Percentiles rank a stretch among this genome's conserved stretches.
phyloP scores from a whole-genome alignment of 805 yeast species.

The Monosporozyma solicola region DNA sequence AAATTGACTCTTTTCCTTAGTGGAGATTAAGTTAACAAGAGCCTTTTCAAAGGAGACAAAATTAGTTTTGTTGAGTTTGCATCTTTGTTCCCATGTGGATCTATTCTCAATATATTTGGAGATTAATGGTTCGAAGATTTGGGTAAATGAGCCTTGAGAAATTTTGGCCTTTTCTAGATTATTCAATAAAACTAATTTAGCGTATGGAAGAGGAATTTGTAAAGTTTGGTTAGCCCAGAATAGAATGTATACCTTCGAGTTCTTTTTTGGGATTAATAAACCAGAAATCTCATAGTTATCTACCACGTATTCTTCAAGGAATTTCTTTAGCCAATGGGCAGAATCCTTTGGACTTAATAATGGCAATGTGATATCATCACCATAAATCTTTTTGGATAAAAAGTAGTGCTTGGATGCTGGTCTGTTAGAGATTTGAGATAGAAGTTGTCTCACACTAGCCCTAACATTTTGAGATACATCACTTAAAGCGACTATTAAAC shows the following conservation, averaged over 20 bases:
- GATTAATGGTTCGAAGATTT: conserved; percentile 39
- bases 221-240: conserved; percentile 65
- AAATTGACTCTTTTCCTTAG: conserved; percentile 46
- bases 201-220: conserved; percentile 40
- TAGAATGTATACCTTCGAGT: conserved; percentile 49
- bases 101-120: conserved; percentile 41
- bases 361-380: conserved; percentile 37
- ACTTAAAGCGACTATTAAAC: conserved; percentile 43
- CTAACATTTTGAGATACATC: conserved; percentile 47
- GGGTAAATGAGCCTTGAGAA: conserved; percentile 33
- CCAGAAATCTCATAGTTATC: conserved; percentile 42
- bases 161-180: conserved; percentile 32
- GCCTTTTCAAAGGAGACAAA: conserved; percentile 47
- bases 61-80: conserved; percentile 41
- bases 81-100: conserved; percentile 34
- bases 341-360: conserved; percentile 61
- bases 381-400: conserved; percentile 52
- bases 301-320: conserved; percentile 39
- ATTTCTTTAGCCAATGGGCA: conserved; percentile 32
- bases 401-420: conserved; percentile 36
- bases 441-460: conserved; percentile 32
- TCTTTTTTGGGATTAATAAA: conserved; percentile 42
- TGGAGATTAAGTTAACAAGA: conserved; percentile 50
- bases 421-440: conserved; percentile 33
- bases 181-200: conserved; percentile 46